phyloP scores from a whole-genome alignment of 331 rosid genomes.

The Malus hybrid region DNA sequence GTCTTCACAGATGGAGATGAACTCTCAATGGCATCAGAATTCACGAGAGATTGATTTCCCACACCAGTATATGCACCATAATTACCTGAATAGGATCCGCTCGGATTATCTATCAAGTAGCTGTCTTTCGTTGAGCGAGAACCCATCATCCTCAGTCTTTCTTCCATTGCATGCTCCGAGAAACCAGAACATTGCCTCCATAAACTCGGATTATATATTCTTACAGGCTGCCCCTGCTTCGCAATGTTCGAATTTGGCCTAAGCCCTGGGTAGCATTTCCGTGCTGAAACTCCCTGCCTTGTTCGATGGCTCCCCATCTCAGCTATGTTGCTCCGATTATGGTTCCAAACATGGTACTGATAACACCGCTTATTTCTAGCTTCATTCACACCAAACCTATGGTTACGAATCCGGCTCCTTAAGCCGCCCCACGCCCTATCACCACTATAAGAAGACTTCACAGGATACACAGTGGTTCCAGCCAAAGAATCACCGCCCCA shows the following conservation, averaged over 20 bases:
- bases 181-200: background rate
- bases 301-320: conserved; percentile 7
- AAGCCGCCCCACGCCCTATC: background rate
- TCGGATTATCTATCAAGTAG: background rate
- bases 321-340: background rate
- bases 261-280: conserved; percentile 2
- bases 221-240: conserved; percentile 8
- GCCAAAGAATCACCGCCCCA: background rate
- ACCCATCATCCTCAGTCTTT: background rate
- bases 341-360: background rate
- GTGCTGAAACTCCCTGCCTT: background rate
- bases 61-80: background rate
- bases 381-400: conserved; percentile 6
- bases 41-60: background rate
- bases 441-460: background rate
- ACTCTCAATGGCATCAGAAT: background rate
- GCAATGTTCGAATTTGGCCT: conserved; percentile 4
- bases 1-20: background rate
- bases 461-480: background rate
- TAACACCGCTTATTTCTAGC: background rate
- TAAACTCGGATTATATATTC: background rate
- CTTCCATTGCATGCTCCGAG: conserved; percentile 5
- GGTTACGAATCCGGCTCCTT: conserved; percentile 5
- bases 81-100: background rate
- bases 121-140: background rate